Conservation (phyloP, 352 stramenopile species). For the Globisporangium perplexum region DNA sequence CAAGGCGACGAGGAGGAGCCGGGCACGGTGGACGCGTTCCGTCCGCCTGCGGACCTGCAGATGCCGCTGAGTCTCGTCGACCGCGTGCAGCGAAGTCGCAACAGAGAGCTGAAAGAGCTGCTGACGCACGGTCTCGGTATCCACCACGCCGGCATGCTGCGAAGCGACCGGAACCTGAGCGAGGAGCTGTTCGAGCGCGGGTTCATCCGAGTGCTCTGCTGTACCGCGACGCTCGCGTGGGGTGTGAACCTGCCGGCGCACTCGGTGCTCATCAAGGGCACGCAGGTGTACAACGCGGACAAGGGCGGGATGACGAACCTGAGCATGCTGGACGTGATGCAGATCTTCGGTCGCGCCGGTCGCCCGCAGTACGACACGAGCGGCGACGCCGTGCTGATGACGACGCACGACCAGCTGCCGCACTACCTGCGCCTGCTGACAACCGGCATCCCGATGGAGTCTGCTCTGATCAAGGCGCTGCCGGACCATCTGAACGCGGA, state of each 20-base stretch:
- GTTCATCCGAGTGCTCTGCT: conserved; percentile 96
- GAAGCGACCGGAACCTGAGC: conserved; percentile 91
- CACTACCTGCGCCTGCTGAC: conserved; percentile 96
- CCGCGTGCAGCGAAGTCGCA: conserved; percentile 90
- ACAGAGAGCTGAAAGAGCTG: conserved; percentile 94
- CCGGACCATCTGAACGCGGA: conserved; percentile 99
- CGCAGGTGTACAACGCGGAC: conserved; percentile 98
- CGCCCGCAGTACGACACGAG: conserved; percentile 99
- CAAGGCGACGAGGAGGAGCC: conserved; percentile 57
- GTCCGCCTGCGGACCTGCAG: conserved; percentile 47
- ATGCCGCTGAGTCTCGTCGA: conserved; percentile 53
- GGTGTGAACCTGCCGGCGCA: conserved; percentile 98
- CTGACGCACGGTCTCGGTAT: conserved; percentile 94
- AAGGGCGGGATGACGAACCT: conserved; percentile 97
- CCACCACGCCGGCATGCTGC: conserved; percentile 98
- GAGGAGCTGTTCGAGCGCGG: conserved; percentile 98
- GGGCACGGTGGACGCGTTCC: conserved; percentile 47
- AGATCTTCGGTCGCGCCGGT: conserved; percentile 99
- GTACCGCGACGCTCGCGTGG: conserved; percentile 99
- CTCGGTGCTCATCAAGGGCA: conserved; percentile 99
- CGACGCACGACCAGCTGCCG: conserved; percentile 89
- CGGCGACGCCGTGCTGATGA: conserved; percentile 98
- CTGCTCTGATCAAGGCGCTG: conserved; percentile 97
- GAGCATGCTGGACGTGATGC: conserved; percentile 99
- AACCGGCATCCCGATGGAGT: conserved; percentile 96